Percentiles rank a stretch among this genome's conserved stretches.
These are phyloP conservation scores for Cyberlindnera japonica DNA, from an alignment of 805 yeast species.

Conservation along the genomic window DNA sequence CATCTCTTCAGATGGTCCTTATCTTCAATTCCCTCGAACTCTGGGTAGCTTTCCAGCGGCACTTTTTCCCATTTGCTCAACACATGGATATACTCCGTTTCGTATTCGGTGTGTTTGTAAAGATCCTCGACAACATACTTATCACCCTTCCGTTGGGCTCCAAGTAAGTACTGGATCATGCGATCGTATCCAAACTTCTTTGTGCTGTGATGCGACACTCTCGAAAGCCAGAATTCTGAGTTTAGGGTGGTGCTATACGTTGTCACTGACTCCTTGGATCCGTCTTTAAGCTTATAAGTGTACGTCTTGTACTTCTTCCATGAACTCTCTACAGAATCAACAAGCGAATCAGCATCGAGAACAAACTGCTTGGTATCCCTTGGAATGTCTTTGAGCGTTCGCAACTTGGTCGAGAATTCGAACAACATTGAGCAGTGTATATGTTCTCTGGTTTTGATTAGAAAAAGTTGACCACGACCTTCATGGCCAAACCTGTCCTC, in stretches of 20 bases:
- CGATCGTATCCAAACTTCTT: slow-evolving; percentile 25
- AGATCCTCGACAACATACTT: slow-evolving; percentile 22
- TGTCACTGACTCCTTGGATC: slow-evolving; percentile 28
- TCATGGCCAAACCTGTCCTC: too few species aligned
- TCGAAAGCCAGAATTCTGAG: slow-evolving; percentile 34
- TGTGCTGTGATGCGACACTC: slow-evolving; percentile 27
- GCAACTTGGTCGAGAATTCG: slow-evolving; percentile 17
- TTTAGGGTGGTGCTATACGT: slow-evolving; percentile 28
- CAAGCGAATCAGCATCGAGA: slow-evolving; percentile 25
- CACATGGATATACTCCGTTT: slow-evolving; percentile 34
- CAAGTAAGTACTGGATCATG: slow-evolving; percentile 29
- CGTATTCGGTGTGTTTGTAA: slow-evolving; percentile 31
- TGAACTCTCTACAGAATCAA: slow-evolving; percentile 19
- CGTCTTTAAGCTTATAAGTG: slow-evolving; percentile 26
- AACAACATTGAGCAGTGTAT: slow-evolving; percentile 12
- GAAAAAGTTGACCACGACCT: too few species aligned
- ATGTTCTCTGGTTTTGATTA: too few species aligned
- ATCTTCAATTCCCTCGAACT: slow-evolving; percentile 10
- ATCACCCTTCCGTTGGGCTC: slow-evolving; percentile 22
- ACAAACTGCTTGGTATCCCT: slow-evolving; percentile 18
- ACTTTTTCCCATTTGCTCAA: slow-evolving; percentile 26
- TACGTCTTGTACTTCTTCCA: slow-evolving; percentile 35
- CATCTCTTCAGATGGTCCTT: slow-evolving; percentile 20
- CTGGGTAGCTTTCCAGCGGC: slow-evolving; percentile 22
- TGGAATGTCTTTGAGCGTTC: slow-evolving; percentile 18